Evolutionary conservation across 2,329 filamentous ascomycete genomes (phyloP).

Genomic region (Exophiala aquamarina): DNA sequence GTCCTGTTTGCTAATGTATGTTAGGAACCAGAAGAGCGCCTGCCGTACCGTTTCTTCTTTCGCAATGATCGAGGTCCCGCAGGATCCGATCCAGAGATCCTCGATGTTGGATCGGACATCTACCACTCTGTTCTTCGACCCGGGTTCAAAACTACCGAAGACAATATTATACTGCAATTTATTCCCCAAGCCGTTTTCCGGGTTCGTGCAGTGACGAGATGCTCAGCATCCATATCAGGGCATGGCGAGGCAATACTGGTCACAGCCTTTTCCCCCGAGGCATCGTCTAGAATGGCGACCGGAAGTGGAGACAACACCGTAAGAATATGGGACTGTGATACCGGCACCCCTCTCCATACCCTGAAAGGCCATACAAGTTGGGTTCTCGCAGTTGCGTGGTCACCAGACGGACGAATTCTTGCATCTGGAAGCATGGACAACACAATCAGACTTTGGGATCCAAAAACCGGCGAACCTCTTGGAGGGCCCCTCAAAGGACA

Average conservation of each 20-base stretch:
- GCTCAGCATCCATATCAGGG: slow-evolving; percentile 82
- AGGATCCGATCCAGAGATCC: slow-evolving; percentile 35
- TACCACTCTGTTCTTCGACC: slow-evolving; percentile 54
- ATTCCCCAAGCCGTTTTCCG: slow-evolving; percentile 89
- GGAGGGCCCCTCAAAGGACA: slow-evolving; percentile 79
- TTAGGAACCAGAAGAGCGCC: slow-evolving; percentile 59
- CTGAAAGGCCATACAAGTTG: slow-evolving; percentile 85
- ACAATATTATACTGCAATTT: slow-evolving; percentile 62
- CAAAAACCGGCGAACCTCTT: slow-evolving; percentile 72
- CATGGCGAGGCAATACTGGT: slow-evolving; percentile 90
- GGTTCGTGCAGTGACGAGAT: slow-evolving; percentile 87
- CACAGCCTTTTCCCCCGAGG: slow-evolving; percentile 79
- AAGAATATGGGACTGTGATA: slow-evolving; percentile 92
- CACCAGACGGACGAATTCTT: slow-evolving; percentile 75
- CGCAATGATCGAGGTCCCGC: slow-evolving; percentile 37
- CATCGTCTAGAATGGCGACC: slow-evolving; percentile 75
- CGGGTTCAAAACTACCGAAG: slow-evolving; percentile 58
- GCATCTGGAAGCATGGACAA: slow-evolving; percentile 94
- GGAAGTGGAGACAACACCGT: slow-evolving; percentile 91
- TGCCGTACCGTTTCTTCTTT: slow-evolving; percentile 68
- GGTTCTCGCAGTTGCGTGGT: slow-evolving; percentile 86
- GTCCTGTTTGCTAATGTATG: slow-evolving; percentile 26
- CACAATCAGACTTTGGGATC: slow-evolving; percentile 81
- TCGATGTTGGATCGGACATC: slow-evolving; percentile 48
- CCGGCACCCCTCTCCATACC: slow-evolving; percentile 82